phyloP scores from a whole-genome alignment of 108 stramenopile species.

The Cyclotella cryptica region DNA sequence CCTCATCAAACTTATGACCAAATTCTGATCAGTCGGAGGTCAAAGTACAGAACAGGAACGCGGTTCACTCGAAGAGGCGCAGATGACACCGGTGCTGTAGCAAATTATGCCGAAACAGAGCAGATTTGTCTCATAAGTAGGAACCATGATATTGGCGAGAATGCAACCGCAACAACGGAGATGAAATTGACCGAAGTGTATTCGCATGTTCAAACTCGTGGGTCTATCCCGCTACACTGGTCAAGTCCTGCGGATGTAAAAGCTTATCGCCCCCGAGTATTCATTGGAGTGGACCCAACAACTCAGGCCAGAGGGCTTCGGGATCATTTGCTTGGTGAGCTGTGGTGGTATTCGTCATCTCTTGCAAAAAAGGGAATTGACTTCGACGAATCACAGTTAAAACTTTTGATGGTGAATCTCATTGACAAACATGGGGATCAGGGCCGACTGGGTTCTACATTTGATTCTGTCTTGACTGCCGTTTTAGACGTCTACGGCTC shows the following conservation, averaged over 20 bases:
- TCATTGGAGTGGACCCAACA: constrained; percentile 82
- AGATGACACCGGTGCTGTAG: constrained; percentile 89
- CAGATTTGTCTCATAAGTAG: constrained; percentile 68
- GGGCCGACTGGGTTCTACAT: constrained; percentile 81
- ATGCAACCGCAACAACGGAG: background rate
- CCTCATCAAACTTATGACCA: constrained; percentile 64
- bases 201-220: constrained; percentile 90
- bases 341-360: constrained; percentile 52
- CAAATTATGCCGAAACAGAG: constrained; percentile 98
- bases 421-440: constrained; percentile 96
- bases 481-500: constrained; percentile 63
- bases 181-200: constrained; percentile 24
- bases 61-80: constrained; percentile 94
- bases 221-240: constrained; percentile 96
- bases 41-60: constrained; percentile 91
- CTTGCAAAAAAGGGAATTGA: background rate
- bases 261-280: constrained; percentile 88
- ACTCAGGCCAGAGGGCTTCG: constrained; percentile 78
- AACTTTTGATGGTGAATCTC: constrained; percentile 85
- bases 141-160: constrained; percentile 21
- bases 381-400: constrained; percentile 1
- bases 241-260: constrained; percentile 89
- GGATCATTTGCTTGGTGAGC: constrained; percentile 75
- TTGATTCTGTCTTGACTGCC: constrained; percentile 77
- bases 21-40: constrained; percentile 88